These are phyloP conservation scores for Pseudozyma thailandica DNA, from an alignment of 1,284 basidiomycete species.

Conservation along the genomic window DNA sequence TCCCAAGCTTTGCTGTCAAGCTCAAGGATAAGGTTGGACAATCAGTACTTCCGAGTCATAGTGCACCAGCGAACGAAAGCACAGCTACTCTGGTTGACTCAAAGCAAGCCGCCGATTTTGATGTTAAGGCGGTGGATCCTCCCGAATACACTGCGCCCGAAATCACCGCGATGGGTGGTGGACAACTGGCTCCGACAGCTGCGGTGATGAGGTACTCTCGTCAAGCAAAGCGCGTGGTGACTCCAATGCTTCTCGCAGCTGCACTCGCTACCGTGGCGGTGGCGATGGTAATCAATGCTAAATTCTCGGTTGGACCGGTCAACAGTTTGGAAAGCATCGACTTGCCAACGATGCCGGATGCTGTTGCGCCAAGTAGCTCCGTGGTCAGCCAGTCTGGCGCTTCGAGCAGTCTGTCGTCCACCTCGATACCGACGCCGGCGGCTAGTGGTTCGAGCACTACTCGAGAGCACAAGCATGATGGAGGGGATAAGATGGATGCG, in stretches of 20 bases:
- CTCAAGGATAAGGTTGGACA: not conserved
- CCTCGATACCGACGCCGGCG: not conserved
- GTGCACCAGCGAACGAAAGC: slow-evolving; percentile 6
- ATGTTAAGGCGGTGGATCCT: slow-evolving; percentile 2
- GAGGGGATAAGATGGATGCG: not conserved
- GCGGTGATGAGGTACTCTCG: slow-evolving; percentile 8
- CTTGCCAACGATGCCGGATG: not conserved
- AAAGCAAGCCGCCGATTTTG: not conserved
- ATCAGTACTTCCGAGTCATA: not conserved
- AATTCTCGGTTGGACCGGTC: slow-evolving; percentile 20
- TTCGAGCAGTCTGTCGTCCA: not conserved
- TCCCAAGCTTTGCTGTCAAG: slow-evolving; percentile 8
- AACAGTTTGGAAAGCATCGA: not conserved
- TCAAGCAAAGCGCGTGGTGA: slow-evolving; percentile 11
- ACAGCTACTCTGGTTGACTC: slow-evolving; percentile 15
- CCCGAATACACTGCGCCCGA: slow-evolving; percentile 12
- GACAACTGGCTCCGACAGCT: not conserved
- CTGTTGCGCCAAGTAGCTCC: not conserved
- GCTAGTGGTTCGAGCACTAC: not conserved
- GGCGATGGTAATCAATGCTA: slow-evolving; percentile 29
- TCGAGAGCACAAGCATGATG: not conserved
- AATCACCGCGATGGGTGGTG: not conserved
- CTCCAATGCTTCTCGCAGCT: slow-evolving; percentile 18
- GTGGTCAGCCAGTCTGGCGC: too few species aligned
- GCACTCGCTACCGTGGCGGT: slow-evolving; percentile 10